Percentiles rank a stretch among this genome's conserved stretches.
Conservation (phyloP, 768 basidiomycete species). For the Naganishia onofrii region DNA sequence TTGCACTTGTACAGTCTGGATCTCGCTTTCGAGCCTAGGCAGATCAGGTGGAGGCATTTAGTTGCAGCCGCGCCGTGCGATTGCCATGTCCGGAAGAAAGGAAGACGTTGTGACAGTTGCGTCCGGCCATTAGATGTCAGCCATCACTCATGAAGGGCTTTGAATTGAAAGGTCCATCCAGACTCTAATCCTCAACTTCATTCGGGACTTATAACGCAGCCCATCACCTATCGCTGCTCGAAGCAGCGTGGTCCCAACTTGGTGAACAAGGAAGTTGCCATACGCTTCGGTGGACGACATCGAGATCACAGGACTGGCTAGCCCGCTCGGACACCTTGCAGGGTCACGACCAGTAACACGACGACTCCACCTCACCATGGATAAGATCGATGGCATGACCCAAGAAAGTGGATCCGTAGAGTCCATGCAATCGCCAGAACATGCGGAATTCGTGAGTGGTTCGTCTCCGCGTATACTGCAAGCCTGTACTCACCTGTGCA, state of each 20-base stretch:
- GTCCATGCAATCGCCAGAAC: neutral
- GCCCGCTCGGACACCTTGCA: neutral
- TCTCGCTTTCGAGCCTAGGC: too few species aligned
- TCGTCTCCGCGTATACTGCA: neutral
- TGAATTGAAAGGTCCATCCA: too few species aligned
- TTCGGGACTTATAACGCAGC: too few species aligned
- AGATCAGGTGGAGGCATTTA: neutral
- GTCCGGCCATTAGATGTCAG: neutral
- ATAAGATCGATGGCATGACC: neutral
- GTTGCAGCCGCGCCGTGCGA: too few species aligned
- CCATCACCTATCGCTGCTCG: too few species aligned
- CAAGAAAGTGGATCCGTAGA: neutral
- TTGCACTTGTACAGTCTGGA: too few species aligned
- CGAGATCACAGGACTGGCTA: neutral
- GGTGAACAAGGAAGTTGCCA: too few species aligned
- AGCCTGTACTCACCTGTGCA: neutral
- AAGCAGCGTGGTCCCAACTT: too few species aligned
- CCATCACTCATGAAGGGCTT: neutral
- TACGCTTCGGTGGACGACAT: too few species aligned
- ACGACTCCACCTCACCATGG: neutral
- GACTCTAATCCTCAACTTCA: too few species aligned
- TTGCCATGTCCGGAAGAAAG: neutral
- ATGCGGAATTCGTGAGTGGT: neutral
- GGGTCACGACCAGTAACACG: neutral
- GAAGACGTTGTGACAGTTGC: neutral